Percentiles rank a stretch among this genome's conserved stretches.
Evolutionary conservation across 306 rosid species (phyloP).

Genomic region (Acacia crassicarpa): DNA sequence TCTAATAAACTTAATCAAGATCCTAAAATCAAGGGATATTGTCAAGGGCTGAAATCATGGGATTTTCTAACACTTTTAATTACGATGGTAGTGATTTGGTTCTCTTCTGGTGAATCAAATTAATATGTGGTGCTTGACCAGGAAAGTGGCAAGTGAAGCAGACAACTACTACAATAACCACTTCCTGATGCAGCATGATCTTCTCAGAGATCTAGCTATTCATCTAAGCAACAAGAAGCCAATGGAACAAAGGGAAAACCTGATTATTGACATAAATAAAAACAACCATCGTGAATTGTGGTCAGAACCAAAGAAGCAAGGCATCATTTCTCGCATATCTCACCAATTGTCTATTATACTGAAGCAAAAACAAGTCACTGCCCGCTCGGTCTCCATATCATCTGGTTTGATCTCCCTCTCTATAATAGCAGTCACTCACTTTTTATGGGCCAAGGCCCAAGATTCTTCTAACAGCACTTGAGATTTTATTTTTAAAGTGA

Average conservation of each 20-base stretch:
- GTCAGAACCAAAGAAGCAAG: conserved; percentile 37
- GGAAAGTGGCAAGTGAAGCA: conserved; percentile 47
- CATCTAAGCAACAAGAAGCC: conserved; percentile 29
- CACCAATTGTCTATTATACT: background rate
- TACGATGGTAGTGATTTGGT: background rate
- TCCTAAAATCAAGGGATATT: no score
- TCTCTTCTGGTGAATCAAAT: background rate
- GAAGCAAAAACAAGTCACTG: conserved; percentile 32
- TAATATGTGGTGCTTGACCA: conserved; percentile 26
- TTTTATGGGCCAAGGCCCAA: background rate
- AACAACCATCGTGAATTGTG: conserved; percentile 58
- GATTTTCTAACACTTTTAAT: no score
- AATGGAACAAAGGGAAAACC: conserved; percentile 41
- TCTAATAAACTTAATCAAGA: no score
- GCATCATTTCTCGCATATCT: conserved; percentile 29
- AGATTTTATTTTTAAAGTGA: background rate
- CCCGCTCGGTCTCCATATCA: conserved; percentile 55
- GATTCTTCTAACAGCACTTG: background rate
- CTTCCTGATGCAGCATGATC: conserved; percentile 56
- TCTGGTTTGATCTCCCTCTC: conserved; percentile 53
- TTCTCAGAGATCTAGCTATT: conserved; percentile 70
- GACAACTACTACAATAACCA: conserved; percentile 59
- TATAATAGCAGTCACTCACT: background rate
- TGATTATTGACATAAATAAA: conserved; percentile 47
- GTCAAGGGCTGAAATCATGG: no score